phyloP scores from a whole-genome alignment of 164 flowering plant species.

The Santalum album region DNA sequence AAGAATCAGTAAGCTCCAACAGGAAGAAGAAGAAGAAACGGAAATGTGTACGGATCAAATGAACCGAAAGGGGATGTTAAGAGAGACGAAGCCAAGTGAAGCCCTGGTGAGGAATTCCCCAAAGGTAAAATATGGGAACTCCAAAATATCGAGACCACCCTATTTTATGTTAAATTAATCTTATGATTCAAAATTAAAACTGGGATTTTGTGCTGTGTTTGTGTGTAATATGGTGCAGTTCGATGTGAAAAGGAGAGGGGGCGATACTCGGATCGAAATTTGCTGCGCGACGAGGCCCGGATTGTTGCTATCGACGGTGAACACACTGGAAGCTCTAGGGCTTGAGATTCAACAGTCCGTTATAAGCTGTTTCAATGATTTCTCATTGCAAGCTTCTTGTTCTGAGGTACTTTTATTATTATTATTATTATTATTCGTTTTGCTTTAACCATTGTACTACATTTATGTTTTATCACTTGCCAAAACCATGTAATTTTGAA shows the following conservation, averaged over 20 bases:
- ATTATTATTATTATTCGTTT: too few species aligned
- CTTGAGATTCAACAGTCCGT: conserved; percentile 2
- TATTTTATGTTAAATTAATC: too few species aligned
- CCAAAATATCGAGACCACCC: too few species aligned
- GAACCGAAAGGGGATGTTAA: not conserved
- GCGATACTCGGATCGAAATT: not conserved
- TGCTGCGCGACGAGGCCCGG: not conserved
- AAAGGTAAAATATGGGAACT: not conserved
- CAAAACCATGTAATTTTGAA: too few species aligned
- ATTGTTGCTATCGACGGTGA: not conserved
- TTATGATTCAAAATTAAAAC: too few species aligned
- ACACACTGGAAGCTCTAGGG: not conserved
- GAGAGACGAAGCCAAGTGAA: not conserved
- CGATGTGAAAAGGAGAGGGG: not conserved
- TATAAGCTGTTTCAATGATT: conserved; percentile 2
- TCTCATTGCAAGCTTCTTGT: conserved; percentile 1
- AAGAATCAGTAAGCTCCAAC: conserved; percentile 1
- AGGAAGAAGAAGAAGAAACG: not conserved
- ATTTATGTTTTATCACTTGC: too few species aligned
- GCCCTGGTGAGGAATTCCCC: not conserved
- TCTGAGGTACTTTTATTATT: not conserved
- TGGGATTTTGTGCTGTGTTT: too few species aligned
- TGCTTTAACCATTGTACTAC: too few species aligned
- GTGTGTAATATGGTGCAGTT: too few species aligned
- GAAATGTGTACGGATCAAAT: not conserved